Evolutionary conservation across 2,329 filamentous ascomycete genomes (phyloP), one percentile per base, ranked within the genome.

Genomic region (Diatrype stigma): DNA sequence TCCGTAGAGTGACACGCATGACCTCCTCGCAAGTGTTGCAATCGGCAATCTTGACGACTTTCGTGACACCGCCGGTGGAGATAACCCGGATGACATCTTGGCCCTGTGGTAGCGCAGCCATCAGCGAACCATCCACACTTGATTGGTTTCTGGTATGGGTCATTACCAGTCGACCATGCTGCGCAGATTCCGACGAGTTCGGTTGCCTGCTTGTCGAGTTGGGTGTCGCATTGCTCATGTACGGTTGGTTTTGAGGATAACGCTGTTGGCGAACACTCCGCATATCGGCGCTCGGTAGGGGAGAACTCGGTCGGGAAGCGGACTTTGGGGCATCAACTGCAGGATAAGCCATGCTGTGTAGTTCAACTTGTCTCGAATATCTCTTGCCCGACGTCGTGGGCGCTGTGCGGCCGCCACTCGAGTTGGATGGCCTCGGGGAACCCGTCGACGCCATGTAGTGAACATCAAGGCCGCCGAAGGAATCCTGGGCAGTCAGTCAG

Each of bases 1-100:
- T 97, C 59, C 87, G 84, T 42, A 97, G 73, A 0, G 94, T 96
- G 54, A 90, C 87, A 44, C 91, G 81, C 76, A 96, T 93, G 48
- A 97, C 89, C 59, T 97, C 91, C 63, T 96, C 94, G 54, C 90
- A 89, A 5, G 88, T 94, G 64, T 86, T 91, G 77, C 92, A 96
- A 57, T 89, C 89, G 57, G 90, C 87, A 59, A 97, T 91, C 69
- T 94, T 94, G 64, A 99, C 85, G 22, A 96, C 92, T 65, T 96
- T 96, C 45, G 91, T 96, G 55, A 91, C 85, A 47, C 92, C 94
- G 55, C 86, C 90, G 46, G 91, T 94, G 59, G 89, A 96, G 64
- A 97, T 96, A 59, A 96, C 90, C 56, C 92, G 84, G 57, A 97
- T 96, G 54, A 96, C 84, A 53, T 92, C 88, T 68, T 95, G 90